phyloP scores from a whole-genome alignment of 2,329 filamentous ascomycete species.

The Colletotrichum falcatum region DNA sequence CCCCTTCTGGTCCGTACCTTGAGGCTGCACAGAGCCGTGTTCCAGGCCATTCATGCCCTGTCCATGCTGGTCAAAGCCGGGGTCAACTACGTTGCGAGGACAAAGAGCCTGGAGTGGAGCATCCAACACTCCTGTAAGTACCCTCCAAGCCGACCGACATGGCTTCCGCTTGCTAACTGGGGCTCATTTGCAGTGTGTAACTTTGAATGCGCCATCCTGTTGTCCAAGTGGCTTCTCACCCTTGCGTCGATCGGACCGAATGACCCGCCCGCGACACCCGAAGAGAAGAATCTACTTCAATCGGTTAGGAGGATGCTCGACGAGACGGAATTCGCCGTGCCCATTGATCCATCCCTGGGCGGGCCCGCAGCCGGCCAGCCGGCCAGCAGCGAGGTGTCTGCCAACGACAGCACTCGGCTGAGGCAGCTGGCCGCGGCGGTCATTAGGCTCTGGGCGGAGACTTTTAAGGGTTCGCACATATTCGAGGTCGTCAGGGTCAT shows the following conservation, averaged over 20 bases:
- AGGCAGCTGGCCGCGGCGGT: slow-evolving; percentile 69
- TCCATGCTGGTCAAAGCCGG: slow-evolving; percentile 74
- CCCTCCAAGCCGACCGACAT: neutral
- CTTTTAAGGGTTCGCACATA: slow-evolving; percentile 71
- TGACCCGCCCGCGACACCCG: slow-evolving; percentile 61
- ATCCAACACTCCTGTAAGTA: slow-evolving; percentile 71
- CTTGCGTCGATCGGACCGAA: slow-evolving; percentile 63
- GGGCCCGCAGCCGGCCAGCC: slow-evolving; percentile 53
- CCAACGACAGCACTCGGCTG: slow-evolving; percentile 63
- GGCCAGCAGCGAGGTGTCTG: slow-evolving; percentile 56
- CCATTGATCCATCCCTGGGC: slow-evolving; percentile 67
- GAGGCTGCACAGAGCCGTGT: slow-evolving; percentile 71
- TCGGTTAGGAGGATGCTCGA: slow-evolving; percentile 70
- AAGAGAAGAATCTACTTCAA: slow-evolving; percentile 67
- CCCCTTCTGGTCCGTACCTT: slow-evolving; percentile 69
- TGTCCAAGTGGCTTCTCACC: slow-evolving; percentile 71
- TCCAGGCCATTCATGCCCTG: slow-evolving; percentile 76
- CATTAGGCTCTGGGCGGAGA: slow-evolving; percentile 70
- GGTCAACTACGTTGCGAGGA: slow-evolving; percentile 71
- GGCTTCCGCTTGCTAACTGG: slow-evolving; percentile 40
- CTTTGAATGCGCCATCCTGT: slow-evolving; percentile 70
- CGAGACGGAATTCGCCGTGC: slow-evolving; percentile 72
- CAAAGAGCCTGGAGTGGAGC: slow-evolving; percentile 72
- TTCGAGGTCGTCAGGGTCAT: slow-evolving; percentile 71
- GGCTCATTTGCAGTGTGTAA: slow-evolving; percentile 62